These are phyloP conservation scores for Perkinsela sp. DNA, from an alignment of 208 protist genomes.

Conservation along the genomic window DNA sequence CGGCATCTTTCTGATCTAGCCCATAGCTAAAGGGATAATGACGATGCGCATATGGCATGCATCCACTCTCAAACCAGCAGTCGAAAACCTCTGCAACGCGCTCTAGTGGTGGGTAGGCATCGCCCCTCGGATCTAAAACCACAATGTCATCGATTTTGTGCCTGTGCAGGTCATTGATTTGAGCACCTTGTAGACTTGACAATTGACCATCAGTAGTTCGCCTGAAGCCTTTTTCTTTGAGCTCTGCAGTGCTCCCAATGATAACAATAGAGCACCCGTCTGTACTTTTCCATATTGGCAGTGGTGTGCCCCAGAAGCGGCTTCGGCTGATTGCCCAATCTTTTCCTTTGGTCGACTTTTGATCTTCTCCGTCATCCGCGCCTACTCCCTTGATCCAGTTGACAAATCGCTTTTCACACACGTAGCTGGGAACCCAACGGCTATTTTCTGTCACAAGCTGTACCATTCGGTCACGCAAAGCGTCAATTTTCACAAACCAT, in stretches of 20 bases:
- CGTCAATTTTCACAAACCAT: constrained; percentile 94
- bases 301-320: constrained; percentile 92
- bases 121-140: constrained; percentile 33
- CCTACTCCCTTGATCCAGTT: constrained; percentile 84
- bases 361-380: constrained; percentile 1
- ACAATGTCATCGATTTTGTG: constrained; percentile 89
- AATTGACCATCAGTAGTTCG: background rate
- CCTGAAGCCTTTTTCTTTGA: constrained; percentile 57
- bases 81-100: constrained; percentile 95
- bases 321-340: constrained; percentile 97
- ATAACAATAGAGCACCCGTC: constrained; percentile 81
- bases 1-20: constrained; percentile 46
- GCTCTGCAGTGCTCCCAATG: constrained; percentile 80
- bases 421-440: constrained; percentile 89
- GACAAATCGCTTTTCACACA: constrained; percentile 89
- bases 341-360: constrained; percentile 26
- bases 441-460: constrained; percentile 66
- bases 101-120: constrained; percentile 22
- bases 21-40: constrained; percentile 99
- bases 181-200: background rate
- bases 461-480: constrained; percentile 77
- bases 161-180: constrained; percentile 82
- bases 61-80: constrained; percentile 99
- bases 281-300: constrained; percentile 93
- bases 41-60: constrained; percentile 96